Base-by-base conservation (phyloP, 768 basidiomycete genomes). In the Mycena galopus region DNA sequence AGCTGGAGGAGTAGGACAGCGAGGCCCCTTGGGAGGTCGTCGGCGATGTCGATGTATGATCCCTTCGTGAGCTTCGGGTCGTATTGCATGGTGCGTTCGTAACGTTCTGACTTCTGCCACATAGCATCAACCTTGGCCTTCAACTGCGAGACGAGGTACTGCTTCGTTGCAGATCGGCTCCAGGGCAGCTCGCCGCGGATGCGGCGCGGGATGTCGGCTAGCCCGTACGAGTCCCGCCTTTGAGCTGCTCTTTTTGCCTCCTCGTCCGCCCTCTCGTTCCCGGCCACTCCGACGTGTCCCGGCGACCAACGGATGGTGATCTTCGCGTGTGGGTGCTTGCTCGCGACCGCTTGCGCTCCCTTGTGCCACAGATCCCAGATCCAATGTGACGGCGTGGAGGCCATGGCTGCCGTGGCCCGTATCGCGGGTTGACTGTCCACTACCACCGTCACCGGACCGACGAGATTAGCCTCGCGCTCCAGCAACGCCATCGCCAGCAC, bases 361-460 rank as follows among this genome's bases (percentile, higher is more conserved):
- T 10, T 4, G 33, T 69, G 57, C 47, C n/a, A 59, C 3, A 0
- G 16, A 23, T 71, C 72, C 51, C 60, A 71, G 3, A 77, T 67
- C 25, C 60, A 67, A 8, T 68, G 72, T 0, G 67, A 67, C 0
- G 74, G 56, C 0, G 27, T 65, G 2, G 76, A 35, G 2, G 32
- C 21, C 7, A 11, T 11, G 4, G 23, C 16, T 3, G 32, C 25
- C 0, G 66, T 67, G n/a, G 72, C 72, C 0, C 21, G 25, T 1
- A 80, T 75, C 0, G 76, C 73, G 0, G 77, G 68, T 39, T 78
- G 75, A 50, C 77, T 81, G 66, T 81, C 78, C 1, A 79, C 32
- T 0, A n/a, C 57, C 0, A 81, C 65, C 0, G 65, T 64, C 0
- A 72, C 73, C 0, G 30, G n/a, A 1, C 35, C 67, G 0, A 58